Evolutionary conservation across 2,329 filamentous ascomycete species (phyloP).

Genomic region (Basipetospora sp.): DNA sequence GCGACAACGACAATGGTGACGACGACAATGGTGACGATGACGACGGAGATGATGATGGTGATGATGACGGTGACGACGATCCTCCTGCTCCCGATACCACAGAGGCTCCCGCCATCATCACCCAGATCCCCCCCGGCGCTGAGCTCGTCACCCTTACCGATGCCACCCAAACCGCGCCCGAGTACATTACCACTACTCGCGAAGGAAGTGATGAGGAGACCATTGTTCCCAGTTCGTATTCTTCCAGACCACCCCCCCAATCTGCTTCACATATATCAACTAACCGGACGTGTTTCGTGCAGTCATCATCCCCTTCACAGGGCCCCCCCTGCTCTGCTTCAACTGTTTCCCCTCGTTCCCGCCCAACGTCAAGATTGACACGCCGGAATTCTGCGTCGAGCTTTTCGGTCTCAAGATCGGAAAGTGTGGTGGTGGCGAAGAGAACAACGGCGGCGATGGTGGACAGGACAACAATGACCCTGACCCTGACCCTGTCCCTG

Average conservation of each 20-base stretch:
- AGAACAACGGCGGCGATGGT: not conserved
- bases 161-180: not conserved
- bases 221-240: constrained; percentile 3
- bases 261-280: not conserved
- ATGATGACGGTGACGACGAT: too few relatives aligned
- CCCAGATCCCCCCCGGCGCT: not conserved
- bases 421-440: not conserved
- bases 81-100: not conserved
- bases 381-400: constrained; percentile 3
- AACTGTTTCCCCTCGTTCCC: constrained; percentile 1
- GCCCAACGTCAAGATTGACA: constrained; percentile 4
- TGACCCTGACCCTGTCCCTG: too few relatives aligned
- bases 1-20: not conserved
- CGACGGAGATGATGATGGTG: not conserved
- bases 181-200: constrained; percentile 4
- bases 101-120: not conserved
- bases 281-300: not conserved
- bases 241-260: not conserved
- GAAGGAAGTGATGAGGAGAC: constrained; percentile 2
- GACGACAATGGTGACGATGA: too few relatives aligned
- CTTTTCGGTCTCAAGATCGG: constrained; percentile 4
- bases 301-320: not conserved
- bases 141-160: not conserved
- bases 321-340: constrained; percentile 5
- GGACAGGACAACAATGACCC: not conserved